Evolutionary conservation across 805 yeast genomes (phyloP).

Genomic region (Yamadazyma scolyti): DNA sequence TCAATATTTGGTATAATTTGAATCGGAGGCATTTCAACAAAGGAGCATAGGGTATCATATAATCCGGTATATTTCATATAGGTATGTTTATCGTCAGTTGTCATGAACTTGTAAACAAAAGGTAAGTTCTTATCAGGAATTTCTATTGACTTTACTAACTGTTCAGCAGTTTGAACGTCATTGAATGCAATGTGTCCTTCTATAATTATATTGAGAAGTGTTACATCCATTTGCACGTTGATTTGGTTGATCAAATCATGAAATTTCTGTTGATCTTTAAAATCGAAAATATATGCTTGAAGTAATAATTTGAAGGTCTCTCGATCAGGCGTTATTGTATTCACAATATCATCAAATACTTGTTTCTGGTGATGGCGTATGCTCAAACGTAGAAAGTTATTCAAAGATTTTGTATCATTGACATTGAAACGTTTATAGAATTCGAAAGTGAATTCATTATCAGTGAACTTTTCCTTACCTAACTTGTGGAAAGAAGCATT

Average conservation of each 20-base stretch:
- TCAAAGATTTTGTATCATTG: slow-evolving; percentile 7
- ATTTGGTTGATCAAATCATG: not conserved
- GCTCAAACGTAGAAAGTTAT: slow-evolving; percentile 11
- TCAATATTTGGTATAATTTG: slow-evolving; percentile 13
- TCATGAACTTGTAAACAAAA: slow-evolving; percentile 5
- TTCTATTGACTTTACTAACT: not conserved
- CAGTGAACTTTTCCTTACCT: not conserved
- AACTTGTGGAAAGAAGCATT: slow-evolving; percentile 4
- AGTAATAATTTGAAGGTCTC: slow-evolving; percentile 4
- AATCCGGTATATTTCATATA: slow-evolving; percentile 6
- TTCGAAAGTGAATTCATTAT: slow-evolving; percentile 16
- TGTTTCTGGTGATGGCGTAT: slow-evolving; percentile 21
- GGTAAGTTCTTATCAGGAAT: not conserved
- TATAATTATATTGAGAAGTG: slow-evolving; percentile 7
- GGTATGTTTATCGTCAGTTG: slow-evolving; percentile 1
- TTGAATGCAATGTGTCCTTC: slow-evolving; percentile 6
- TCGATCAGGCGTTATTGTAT: slow-evolving; percentile 8
- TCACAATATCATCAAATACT: slow-evolving; percentile 19
- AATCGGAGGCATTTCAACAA: slow-evolving; percentile 1
- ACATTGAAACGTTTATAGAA: slow-evolving; percentile 16
- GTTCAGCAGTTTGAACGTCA: slow-evolving; percentile 1
- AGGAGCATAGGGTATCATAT: slow-evolving; percentile 6
- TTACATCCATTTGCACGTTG: slow-evolving; percentile 8
- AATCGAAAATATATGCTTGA: not conserved
- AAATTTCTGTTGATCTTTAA: slow-evolving; percentile 1